Evolutionary conservation across 2,329 filamentous ascomycete genomes (phyloP).

Genomic region (Cytospora chrysosperma): DNA sequence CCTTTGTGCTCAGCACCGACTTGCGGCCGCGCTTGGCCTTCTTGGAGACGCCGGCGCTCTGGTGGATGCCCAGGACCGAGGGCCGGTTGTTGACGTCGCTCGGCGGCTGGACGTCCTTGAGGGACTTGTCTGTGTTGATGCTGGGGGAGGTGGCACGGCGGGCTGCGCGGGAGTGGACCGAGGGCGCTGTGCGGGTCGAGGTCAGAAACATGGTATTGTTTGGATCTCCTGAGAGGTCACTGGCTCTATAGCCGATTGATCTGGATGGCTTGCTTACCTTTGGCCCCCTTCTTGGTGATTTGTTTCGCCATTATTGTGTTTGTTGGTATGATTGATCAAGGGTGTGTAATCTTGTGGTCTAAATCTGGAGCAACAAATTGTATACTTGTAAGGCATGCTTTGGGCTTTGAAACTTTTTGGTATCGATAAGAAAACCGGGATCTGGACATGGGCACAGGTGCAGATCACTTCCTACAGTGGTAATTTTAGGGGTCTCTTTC

Average conservation of each 20-base stretch:
- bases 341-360: background rate
- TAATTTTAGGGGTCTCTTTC: background rate
- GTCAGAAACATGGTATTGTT: background rate
- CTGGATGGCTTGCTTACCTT: conserved; percentile 11
- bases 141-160: conserved; percentile 69
- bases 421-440: conserved; percentile 19
- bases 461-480: background rate
- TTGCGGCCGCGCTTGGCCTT: conserved; percentile 60
- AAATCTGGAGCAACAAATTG: background rate
- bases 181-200: conserved; percentile 49
- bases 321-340: background rate
- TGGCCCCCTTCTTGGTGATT: conserved; percentile 11
- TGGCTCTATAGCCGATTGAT: background rate
- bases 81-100: conserved; percentile 51
- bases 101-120: conserved; percentile 59
- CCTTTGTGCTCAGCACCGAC: conserved; percentile 53
- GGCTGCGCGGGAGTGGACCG: conserved; percentile 71
- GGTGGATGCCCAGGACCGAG: conserved; percentile 68
- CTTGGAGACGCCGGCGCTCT: conserved; percentile 65
- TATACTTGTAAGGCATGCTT: background rate
- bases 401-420: conserved; percentile 8
- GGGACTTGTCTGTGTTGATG: conserved; percentile 70
- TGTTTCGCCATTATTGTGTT: conserved; percentile 19
- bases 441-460: background rate
- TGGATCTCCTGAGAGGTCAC: background rate